Percentiles rank a stretch among this genome's conserved stretches.
Conservation (phyloP, 1,284 basidiomycete genomes). For the Papiliotrema fonsecae region DNA sequence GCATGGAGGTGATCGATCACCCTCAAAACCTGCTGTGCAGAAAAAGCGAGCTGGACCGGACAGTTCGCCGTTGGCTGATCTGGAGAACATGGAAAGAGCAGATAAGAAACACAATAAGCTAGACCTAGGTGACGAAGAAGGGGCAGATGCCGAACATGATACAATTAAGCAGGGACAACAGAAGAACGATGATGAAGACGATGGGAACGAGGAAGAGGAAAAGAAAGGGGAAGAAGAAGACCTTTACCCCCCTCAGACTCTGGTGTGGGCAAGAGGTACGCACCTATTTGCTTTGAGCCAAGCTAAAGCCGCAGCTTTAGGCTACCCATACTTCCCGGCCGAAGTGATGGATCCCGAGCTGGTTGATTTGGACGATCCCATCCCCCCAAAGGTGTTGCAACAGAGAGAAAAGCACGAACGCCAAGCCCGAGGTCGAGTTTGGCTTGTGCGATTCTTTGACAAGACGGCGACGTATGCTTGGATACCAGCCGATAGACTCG, state of each 20-base stretch:
- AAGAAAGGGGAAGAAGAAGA: slow-evolving; percentile 1
- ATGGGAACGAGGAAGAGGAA: slow-evolving; percentile 13
- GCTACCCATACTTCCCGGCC: slow-evolving; percentile 47
- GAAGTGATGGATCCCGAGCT: slow-evolving; percentile 38
- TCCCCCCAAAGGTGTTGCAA: slow-evolving; percentile 53
- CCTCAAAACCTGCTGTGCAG: too few species aligned
- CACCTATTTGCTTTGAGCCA: too few species aligned
- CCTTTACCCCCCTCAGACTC: too few species aligned
- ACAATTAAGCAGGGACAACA: slow-evolving; percentile 9
- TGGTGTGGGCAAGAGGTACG: too few species aligned
- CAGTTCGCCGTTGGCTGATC: too few species aligned
- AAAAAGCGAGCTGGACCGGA: too few species aligned
- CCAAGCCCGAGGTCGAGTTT: slow-evolving; percentile 37
- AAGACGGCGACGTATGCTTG: slow-evolving; percentile 58
- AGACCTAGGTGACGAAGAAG: too few species aligned
- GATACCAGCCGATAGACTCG: slow-evolving; percentile 53
- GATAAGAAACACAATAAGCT: too few species aligned
- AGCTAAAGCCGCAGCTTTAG: slow-evolving; percentile 15
- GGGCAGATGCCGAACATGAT: not conserved
- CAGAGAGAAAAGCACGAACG: slow-evolving; percentile 42
- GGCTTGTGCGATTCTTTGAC: slow-evolving; percentile 66
- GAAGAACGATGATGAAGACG: slow-evolving; percentile 31
- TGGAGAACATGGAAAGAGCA: too few species aligned
- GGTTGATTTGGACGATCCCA: slow-evolving; percentile 48
- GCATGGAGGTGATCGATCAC: too few species aligned